These are phyloP conservation scores for Phytophthora lateralis DNA, from an alignment of 352 stramenopile genomes.

Conservation along the genomic window DNA sequence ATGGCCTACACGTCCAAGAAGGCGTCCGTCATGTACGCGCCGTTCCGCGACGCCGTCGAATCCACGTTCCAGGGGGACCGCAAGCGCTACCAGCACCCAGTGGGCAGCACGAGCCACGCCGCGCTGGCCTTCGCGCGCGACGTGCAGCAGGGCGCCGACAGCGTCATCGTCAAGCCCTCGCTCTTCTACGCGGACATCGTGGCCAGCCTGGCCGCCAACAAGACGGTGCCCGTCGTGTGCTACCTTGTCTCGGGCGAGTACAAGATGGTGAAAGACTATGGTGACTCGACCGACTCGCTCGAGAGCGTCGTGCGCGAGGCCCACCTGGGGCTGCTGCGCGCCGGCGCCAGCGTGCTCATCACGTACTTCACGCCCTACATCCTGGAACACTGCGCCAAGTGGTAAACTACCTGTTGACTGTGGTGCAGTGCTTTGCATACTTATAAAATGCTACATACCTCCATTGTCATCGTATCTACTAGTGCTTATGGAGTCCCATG, in stretches of 20 bases:
- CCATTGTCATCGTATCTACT: neutral
- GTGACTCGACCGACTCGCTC: constrained; percentile 78
- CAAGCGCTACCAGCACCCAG: constrained; percentile 98
- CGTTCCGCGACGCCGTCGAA: constrained; percentile 97
- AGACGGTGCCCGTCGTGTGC: constrained; percentile 95
- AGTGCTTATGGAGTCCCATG: no score
- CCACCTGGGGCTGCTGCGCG: constrained; percentile 84
- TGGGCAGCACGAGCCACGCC: constrained; percentile 84
- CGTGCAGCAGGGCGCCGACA: constrained; percentile 94
- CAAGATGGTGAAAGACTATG: constrained; percentile 98
- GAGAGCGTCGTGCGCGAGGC: constrained; percentile 87
- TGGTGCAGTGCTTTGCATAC: neutral
- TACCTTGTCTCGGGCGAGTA: constrained; percentile 99
- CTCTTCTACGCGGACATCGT: constrained; percentile 99
- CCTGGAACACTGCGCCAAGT: constrained; percentile 81
- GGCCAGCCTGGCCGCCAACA: constrained; percentile 90
- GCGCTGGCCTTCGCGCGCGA: constrained; percentile 82
- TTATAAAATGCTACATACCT: neutral
- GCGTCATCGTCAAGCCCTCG: constrained; percentile 99
- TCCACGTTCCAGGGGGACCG: constrained; percentile 94
- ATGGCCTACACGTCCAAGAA: constrained; percentile 99
- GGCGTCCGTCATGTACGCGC: constrained; percentile 95
- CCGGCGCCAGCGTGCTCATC: constrained; percentile 97
- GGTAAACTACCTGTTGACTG: constrained; percentile 39
- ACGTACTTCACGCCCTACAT: constrained; percentile 97